These are phyloP conservation scores for Phaffomyces thermotolerans DNA, from an alignment of 805 yeast genomes.

Conservation along the genomic window DNA sequence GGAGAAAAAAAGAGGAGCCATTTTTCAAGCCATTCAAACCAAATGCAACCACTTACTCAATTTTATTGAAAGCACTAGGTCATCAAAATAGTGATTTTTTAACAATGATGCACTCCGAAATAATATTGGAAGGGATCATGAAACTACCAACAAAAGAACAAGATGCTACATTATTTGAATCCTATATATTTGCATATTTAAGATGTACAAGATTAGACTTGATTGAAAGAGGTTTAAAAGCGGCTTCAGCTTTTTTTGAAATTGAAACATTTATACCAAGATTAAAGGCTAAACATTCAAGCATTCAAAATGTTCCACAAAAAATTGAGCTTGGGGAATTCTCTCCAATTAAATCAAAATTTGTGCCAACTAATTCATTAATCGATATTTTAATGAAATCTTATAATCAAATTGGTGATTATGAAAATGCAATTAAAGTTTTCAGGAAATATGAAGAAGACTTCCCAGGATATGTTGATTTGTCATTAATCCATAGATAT, in stretches of 20 bases:
- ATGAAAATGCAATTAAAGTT: conserved; percentile 7
- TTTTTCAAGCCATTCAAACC: conserved; percentile 23
- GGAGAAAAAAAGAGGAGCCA: conserved; percentile 15
- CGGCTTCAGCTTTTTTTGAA: conserved; percentile 14
- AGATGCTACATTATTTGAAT: conserved; percentile 16
- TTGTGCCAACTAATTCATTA: conserved; percentile 14
- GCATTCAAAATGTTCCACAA: conserved; percentile 1
- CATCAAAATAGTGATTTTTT: conserved; percentile 7
- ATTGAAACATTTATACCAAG: conserved; percentile 8
- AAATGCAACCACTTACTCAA: conserved; percentile 27
- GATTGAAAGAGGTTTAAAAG: conserved; percentile 14
- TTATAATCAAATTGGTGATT: conserved; percentile 13
- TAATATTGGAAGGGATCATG: conserved; percentile 9
- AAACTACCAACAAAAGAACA: conserved; percentile 8
- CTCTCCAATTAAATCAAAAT: conserved; percentile 10
- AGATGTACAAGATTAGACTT: conserved; percentile 11
- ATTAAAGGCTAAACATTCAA: background rate
- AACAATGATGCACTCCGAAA: conserved; percentile 8
- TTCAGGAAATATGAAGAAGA: conserved; percentile 9
- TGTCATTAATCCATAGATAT: conserved; percentile 16
- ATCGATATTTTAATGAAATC: conserved; percentile 17
- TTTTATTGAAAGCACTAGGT: conserved; percentile 19
- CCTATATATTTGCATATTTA: conserved; percentile 13
- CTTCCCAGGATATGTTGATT: conserved; percentile 13
- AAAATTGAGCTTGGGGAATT: conserved; percentile 1